Evolutionary conservation across 1,139 yeast species (phyloP).

Genomic region (Wickerhamomyces sp.): DNA sequence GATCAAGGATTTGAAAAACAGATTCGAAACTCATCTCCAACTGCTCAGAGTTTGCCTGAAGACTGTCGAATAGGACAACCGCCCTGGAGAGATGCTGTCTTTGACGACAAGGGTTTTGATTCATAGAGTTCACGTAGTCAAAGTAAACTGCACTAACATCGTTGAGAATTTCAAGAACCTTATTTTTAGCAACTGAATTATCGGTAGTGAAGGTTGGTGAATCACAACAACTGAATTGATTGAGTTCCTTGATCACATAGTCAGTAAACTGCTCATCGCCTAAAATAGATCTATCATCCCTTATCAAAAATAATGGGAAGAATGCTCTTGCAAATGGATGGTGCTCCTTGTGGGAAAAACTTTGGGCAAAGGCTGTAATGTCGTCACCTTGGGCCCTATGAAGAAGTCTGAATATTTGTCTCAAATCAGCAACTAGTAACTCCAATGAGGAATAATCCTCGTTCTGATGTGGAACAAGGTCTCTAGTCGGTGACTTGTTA

Average conservation of each 20-base stretch:
- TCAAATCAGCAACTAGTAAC: constrained; percentile 27
- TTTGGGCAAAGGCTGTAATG: constrained; percentile 25
- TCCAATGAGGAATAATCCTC: constrained; percentile 24
- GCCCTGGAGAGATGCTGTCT: constrained; percentile 64
- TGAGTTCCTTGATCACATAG: constrained; percentile 27
- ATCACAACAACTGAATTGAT: constrained; percentile 30
- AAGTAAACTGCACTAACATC: constrained; percentile 34
- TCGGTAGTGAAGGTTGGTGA: constrained; percentile 20
- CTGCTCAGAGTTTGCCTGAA: constrained; percentile 64
- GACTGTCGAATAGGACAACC: constrained; percentile 65
- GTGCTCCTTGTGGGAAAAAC: constrained; percentile 28
- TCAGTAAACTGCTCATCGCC: constrained; percentile 30
- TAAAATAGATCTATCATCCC: constrained; percentile 54
- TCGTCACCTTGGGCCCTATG: constrained; percentile 30
- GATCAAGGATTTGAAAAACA: constrained; percentile 24
- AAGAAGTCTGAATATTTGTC: constrained; percentile 34
- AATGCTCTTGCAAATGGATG: constrained; percentile 59
- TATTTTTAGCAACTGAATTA: constrained; percentile 13
- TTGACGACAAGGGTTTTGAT: constrained; percentile 79
- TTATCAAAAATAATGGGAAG: constrained; percentile 52
- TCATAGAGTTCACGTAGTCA: constrained; percentile 52
- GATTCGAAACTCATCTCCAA: constrained; percentile 41
- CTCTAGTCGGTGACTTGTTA: constrained; percentile 55
- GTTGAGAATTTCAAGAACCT: constrained; percentile 17
- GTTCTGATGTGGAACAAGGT: constrained; percentile 29